phyloP scores from a whole-genome alignment of 1,284 basidiomycete species.

The Tilletia walkeri region DNA sequence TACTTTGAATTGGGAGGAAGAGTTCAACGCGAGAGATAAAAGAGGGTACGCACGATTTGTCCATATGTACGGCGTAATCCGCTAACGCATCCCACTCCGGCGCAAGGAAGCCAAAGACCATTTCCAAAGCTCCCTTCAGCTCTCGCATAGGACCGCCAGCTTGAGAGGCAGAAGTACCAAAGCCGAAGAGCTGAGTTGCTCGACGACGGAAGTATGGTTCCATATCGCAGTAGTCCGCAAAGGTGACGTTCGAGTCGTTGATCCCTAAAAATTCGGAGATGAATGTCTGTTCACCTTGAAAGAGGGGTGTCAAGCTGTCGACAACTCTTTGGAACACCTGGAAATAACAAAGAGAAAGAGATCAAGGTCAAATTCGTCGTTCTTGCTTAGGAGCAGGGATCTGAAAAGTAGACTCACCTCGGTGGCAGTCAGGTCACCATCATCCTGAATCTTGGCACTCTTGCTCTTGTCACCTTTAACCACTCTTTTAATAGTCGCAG shows the following conservation, averaged over 20 bases:
- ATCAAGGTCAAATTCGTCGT: background rate
- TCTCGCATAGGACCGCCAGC: conserved; percentile 34
- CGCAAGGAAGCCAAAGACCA: conserved; percentile 90
- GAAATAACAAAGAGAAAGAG: conserved; percentile 1
- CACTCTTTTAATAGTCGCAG: conserved; percentile 26
- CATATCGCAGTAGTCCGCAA: conserved; percentile 90
- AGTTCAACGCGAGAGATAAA: background rate
- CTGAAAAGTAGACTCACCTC: conserved; percentile 1
- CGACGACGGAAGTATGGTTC: conserved; percentile 92
- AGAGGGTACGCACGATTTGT: conserved; percentile 67
- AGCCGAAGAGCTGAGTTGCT: conserved; percentile 62
- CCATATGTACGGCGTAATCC: conserved; percentile 72
- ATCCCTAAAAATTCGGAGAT: conserved; percentile 89
- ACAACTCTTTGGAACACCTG: conserved; percentile 75
- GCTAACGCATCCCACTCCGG: conserved; percentile 80
- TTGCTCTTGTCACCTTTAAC: conserved; percentile 26
- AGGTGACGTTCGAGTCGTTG: conserved; percentile 73
- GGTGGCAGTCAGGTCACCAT: background rate
- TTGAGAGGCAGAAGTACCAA: conserved; percentile 1
- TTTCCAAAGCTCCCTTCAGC: conserved; percentile 70
- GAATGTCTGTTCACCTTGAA: conserved; percentile 82
- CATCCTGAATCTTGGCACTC: conserved; percentile 17
- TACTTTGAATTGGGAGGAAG: too few relatives aligned
- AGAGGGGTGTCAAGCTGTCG: conserved; percentile 71
- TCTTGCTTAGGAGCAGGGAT: background rate